Evolutionary conservation across 163 green algal genomes (phyloP), one percentile per base, ranked within the genome.

Genomic region (Smithsoniella earleae): DNA sequence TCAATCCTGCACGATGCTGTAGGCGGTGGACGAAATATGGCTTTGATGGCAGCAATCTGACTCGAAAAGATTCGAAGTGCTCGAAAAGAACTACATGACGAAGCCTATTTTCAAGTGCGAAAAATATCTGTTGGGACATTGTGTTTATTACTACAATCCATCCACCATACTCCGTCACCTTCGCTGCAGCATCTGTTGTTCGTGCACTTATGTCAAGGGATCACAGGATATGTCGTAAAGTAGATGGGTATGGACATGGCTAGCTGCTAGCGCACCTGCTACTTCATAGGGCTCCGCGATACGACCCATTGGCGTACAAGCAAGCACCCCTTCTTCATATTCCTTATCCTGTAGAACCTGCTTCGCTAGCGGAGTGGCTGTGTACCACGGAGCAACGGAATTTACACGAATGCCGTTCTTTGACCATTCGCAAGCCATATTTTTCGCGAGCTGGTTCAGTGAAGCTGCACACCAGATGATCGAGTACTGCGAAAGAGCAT

Each of bases 391-490:
- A 25, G 89, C 87, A 40, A 98, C 85, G 2, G 77, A 76, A 65
- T 96, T 91, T 13, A 92, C 83, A 0, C 92, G 77, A 49, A 98
- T 94, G 55, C 85, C 82, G 36, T 92, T 64, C 20, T 38, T 62
- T 0, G 86, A 91, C 93, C 93, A 98, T 69, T 98, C 93, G 55
- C 88, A 95, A 0, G 89, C 87, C 33, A 97, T 77, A 77, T 91
- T 96, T 55, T 84, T 87, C 0, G 86, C 87, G 36, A 98, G 77
- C 81, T 98, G 92, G 75, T 96, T 91, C 58, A 96, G 87, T n/a
- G 88, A 77, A 2, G 84, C 88, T 84, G 87, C 75, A 86, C n/a
- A n/a, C n/a, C n/a, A n/a, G n/a, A n/a, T n/a, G n/a, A n/a, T n/a
- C n/a, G n/a, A n/a, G n/a, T n/a, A n/a, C n/a, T n/a, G n/a, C n/a